Evolutionary conservation across 331 rosid genomes (phyloP).

Genomic region (Arachis monticola): DNA sequence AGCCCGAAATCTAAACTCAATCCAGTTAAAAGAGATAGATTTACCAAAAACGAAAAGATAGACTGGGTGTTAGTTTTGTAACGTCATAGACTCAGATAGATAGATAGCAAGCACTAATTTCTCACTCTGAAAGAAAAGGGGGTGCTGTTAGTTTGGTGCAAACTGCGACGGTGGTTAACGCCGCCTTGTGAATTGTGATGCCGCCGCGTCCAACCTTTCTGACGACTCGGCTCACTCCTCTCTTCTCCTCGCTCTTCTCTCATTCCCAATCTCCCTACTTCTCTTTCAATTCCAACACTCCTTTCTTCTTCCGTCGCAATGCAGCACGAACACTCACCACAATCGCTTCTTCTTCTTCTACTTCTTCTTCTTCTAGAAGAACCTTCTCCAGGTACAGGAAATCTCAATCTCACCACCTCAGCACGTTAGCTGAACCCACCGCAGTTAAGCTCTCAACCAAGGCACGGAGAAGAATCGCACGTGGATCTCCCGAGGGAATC

Average conservation of each 20-base stretch:
- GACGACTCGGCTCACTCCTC: slow-evolving; percentile 49
- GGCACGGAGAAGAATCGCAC: slow-evolving; percentile 50
- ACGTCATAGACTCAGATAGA: no score
- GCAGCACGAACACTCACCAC: background rate
- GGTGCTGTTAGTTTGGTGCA: no score
- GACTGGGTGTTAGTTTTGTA: no score
- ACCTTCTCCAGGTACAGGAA: slow-evolving; percentile 34
- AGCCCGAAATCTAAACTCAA: no score
- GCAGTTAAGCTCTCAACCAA: slow-evolving; percentile 39
- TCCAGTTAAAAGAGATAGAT: no score
- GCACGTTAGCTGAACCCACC: slow-evolving; percentile 41
- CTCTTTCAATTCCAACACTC: slow-evolving; percentile 17
- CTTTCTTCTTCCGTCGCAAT: background rate
- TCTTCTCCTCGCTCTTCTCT: slow-evolving; percentile 49
- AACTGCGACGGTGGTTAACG: background rate
- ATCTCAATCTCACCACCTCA: slow-evolving; percentile 9
- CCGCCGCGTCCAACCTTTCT: slow-evolving; percentile 34
- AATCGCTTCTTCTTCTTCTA: background rate
- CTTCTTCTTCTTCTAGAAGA: background rate
- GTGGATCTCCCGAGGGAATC: slow-evolving; percentile 57
- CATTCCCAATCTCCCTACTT: slow-evolving; percentile 45
- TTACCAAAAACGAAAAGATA: no score
- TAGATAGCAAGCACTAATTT: no score
- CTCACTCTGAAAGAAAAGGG: no score
- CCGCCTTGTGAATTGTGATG: slow-evolving; percentile 16